Evolutionary conservation across 495 filamentous ascomycete genomes (phyloP).

Genomic region (Thozetella sp.): DNA sequence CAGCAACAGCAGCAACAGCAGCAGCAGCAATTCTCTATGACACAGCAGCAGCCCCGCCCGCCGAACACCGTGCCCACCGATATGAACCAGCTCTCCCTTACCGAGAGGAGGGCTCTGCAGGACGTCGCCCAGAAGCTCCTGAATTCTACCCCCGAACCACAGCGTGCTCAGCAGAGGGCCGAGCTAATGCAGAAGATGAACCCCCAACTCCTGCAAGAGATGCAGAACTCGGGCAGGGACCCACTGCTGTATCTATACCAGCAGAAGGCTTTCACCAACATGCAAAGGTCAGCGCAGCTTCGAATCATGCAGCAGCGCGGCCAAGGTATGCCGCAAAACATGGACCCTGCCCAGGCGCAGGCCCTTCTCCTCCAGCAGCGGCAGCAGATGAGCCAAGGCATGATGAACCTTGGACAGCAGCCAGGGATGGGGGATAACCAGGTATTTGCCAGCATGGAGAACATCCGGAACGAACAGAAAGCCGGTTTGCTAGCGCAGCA

Average conservation of each 20-base stretch:
- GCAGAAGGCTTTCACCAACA: slow-evolving; percentile 34
- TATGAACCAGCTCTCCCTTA: slow-evolving; percentile 42
- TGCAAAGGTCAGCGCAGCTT: slow-evolving; percentile 9
- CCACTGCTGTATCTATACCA: slow-evolving; percentile 41
- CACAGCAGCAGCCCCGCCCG: slow-evolving; percentile 23
- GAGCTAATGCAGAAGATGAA: slow-evolving; percentile 24
- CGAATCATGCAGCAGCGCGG: slow-evolving; percentile 16
- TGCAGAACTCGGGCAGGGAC: slow-evolving; percentile 36
- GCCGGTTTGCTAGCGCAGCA: slow-evolving; percentile 44
- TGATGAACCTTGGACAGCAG: slow-evolving; percentile 36
- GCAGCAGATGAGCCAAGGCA: slow-evolving; percentile 32
- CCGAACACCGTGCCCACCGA: slow-evolving; percentile 34
- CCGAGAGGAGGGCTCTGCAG: slow-evolving; percentile 11
- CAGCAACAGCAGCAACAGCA: slow-evolving; percentile 21
- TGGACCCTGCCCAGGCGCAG: slow-evolving; percentile 15
- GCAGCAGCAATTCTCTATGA: no score
- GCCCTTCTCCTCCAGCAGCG: slow-evolving; percentile 23
- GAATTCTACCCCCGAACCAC: slow-evolving; percentile 23
- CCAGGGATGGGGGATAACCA: slow-evolving; percentile 29
- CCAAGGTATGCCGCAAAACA: slow-evolving; percentile 22
- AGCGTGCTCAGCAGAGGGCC: slow-evolving; percentile 29
- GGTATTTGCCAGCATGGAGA: slow-evolving; percentile 46
- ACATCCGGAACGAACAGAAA: slow-evolving; percentile 49
- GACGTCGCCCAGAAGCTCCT: slow-evolving; percentile 26
- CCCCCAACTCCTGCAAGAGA: slow-evolving; percentile 26